A percentile compares a stretch with the other conserved stretches of the same genome.
Evolutionary conservation across 257 asterid species (phyloP).

Genomic region (Sherardia arvensis): DNA sequence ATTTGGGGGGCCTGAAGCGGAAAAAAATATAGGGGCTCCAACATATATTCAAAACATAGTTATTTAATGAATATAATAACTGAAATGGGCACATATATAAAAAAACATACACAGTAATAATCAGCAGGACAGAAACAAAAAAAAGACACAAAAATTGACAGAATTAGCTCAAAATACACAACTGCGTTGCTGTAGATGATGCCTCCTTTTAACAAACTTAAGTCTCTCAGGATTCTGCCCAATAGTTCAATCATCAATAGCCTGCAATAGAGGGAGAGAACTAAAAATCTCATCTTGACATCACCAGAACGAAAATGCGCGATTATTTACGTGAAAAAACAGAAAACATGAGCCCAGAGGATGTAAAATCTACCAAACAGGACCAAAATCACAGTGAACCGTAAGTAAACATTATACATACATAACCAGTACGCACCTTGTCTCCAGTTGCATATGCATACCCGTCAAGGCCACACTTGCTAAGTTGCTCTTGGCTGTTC

Average conservation of each 20-base stretch:
- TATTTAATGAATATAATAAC: no score
- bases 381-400: not conserved
- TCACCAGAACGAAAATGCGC: not conserved
- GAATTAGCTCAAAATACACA: slow-evolving; percentile 46
- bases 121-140: not conserved
- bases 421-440: slow-evolving; percentile 35
- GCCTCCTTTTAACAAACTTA: slow-evolving; percentile 87
- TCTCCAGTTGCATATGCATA: slow-evolving; percentile 64
- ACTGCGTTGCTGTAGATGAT: slow-evolving; percentile 81
- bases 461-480: slow-evolving; percentile 87
- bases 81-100: not conserved
- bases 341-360: not conserved
- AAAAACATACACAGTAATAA: not conserved
- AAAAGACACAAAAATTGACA: not conserved
- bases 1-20: no score
- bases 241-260: slow-evolving; percentile 73
- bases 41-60: no score
- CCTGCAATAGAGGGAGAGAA: slow-evolving; percentile 40
- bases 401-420: not conserved
- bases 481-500: slow-evolving; percentile 72
- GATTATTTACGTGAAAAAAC: no score
- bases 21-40: no score
- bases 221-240: slow-evolving; percentile 95
- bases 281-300: not conserved
- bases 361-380: not conserved